Evolutionary conservation across 352 stramenopile genomes (phyloP).

Genomic region (Phytophthora europaea): DNA sequence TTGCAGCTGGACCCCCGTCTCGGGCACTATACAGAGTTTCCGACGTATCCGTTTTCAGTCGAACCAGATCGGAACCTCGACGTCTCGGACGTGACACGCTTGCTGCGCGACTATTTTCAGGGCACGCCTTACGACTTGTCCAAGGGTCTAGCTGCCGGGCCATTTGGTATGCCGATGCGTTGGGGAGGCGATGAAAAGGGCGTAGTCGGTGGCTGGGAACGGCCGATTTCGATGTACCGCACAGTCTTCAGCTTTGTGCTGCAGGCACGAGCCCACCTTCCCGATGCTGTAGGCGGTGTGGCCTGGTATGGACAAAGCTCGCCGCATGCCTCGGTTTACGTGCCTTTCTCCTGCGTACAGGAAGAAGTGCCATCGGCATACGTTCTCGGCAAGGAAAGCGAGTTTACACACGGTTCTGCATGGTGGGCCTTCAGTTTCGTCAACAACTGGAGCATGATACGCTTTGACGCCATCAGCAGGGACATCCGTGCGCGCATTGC

Average conservation of each 20-base stretch:
- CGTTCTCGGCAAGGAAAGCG: conserved; percentile 72
- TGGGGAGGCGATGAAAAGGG: conserved; percentile 75
- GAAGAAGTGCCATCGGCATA: conserved; percentile 61
- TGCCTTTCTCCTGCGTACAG: conserved; percentile 80
- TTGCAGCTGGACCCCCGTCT: conserved; percentile 74
- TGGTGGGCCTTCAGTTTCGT: conserved; percentile 92
- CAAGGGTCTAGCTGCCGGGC: conserved; percentile 85
- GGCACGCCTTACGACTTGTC: conserved; percentile 90
- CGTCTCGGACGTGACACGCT: conserved; percentile 79
- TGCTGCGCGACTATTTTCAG: conserved; percentile 93
- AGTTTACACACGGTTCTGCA: conserved; percentile 70
- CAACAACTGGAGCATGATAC: conserved; percentile 88
- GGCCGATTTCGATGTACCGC: conserved; percentile 94
- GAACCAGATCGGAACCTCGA: conserved; percentile 66
- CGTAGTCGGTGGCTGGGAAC: conserved; percentile 83
- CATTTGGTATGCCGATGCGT: conserved; percentile 92
- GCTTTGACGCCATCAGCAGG: conserved; percentile 80
- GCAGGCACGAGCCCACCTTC: conserved; percentile 54
- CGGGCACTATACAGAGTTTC: conserved; percentile 70
- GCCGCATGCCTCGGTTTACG: conserved; percentile 76
- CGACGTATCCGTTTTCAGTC: conserved; percentile 92
- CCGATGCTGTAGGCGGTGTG: conserved; percentile 62
- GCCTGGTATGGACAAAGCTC: conserved; percentile 79
- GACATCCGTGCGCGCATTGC: conserved; percentile 59
- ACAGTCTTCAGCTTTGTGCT: conserved; percentile 91